Conservation (phyloP, 805 yeast genomes). For the Scheffersomyces amazonensis region DNA sequence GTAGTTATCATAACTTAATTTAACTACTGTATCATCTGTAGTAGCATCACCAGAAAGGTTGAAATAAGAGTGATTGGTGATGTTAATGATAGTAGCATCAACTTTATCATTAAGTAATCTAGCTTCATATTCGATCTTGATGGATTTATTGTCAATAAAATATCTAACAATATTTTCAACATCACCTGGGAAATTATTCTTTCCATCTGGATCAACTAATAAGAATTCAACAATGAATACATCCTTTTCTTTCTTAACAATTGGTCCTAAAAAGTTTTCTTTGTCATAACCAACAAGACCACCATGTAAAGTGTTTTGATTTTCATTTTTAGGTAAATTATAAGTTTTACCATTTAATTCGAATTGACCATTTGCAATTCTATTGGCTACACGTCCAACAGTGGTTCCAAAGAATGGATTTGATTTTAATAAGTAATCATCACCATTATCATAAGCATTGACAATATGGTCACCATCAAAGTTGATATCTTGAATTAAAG, state of each 20-base stretch:
- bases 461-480: slow-evolving; percentile 39
- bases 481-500: slow-evolving; percentile 42
- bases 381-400: slow-evolving; percentile 64
- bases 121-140: slow-evolving; percentile 50
- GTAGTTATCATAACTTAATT: slow-evolving; percentile 34
- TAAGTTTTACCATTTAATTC: slow-evolving; percentile 37
- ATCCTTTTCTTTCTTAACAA: slow-evolving; percentile 32
- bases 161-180: slow-evolving; percentile 46
- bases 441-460: slow-evolving; percentile 34
- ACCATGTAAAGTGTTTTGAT: slow-evolving; percentile 47
- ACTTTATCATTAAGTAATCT: slow-evolving; percentile 24
- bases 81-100: slow-evolving; percentile 49
- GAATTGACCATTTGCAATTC: slow-evolving; percentile 47
- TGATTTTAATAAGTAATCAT: slow-evolving; percentile 23
- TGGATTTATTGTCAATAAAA: slow-evolving; percentile 33
- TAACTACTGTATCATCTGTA: slow-evolving; percentile 30
- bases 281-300: slow-evolving; percentile 53
- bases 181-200: slow-evolving; percentile 62
- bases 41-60: slow-evolving; percentile 35
- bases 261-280: slow-evolving; percentile 52
- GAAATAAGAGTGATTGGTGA: slow-evolving; percentile 66
- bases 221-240: slow-evolving; percentile 34
- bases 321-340: slow-evolving; percentile 42
- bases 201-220: slow-evolving; percentile 43
- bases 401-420: slow-evolving; percentile 63